Evolutionary conservation across 768 basidiomycete species (phyloP), one percentile per base, ranked within the genome.

Genomic region (Boletellus sp.): DNA sequence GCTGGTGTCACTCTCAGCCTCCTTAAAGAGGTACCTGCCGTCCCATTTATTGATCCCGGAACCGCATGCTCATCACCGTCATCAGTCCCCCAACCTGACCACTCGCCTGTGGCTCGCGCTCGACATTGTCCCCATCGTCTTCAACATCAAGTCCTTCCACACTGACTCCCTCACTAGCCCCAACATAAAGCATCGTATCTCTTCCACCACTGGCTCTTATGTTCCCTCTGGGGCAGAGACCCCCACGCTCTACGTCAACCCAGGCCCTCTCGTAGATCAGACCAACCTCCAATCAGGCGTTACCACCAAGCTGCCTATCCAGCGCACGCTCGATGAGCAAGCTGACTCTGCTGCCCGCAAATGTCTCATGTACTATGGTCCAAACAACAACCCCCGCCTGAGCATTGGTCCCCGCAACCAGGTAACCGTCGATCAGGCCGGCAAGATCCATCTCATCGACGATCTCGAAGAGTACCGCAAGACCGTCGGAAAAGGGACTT

Each of bases 301-400:
- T 33, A 66, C 73, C 22, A 79, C 75, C 28, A 81, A 77, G 51
- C 73, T 90, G 16, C 87, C 87, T 22, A 85, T 90, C 47, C 78
- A 78, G 4, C 84, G 87, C 53, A 89, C 86, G 16, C 71, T 90
- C 16, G 88, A 89, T 54, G 88, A 91, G 59, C 90, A 91, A 67
- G 85, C 88, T 24, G 90, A 93, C 60, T 89, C 87, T 33, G 90
- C 88, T 6, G 90, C 84, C 31, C 85, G 90, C 64, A 92, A 92
- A 65, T 84, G 82, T 60, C 68, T 91, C 65, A 85, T 90, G 86
- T 81, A 85, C 68, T 90, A 80, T 58, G 88, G 88, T 17, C 88
- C 89, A 17, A 77, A 76, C 58, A 90, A 91, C 71, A 90, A 89
- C 68, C 90, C 90, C 20, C 84, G 90, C 57, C 77, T 92, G 23